Conservation (phyloP, 805 yeast genomes). For the Nematodospora valgi region DNA sequence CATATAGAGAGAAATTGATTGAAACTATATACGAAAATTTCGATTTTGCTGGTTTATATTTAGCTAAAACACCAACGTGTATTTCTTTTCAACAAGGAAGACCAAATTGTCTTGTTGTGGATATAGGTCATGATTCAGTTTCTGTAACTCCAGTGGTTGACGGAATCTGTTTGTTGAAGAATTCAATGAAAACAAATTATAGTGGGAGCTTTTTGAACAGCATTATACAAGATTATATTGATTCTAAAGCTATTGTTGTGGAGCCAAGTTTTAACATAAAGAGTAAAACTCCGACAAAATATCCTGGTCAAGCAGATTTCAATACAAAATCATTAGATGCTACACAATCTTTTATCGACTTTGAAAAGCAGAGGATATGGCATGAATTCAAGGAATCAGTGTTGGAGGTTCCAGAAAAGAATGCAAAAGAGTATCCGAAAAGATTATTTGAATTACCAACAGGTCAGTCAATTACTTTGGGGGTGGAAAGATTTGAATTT, state of each 20-base stretch:
- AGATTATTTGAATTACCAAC: slow-evolving; percentile 72
- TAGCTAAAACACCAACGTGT: slow-evolving; percentile 83
- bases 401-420: slow-evolving; percentile 50
- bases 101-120: slow-evolving; percentile 83
- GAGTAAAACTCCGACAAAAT: slow-evolving; percentile 36
- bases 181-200: slow-evolving; percentile 66
- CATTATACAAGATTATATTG: slow-evolving; percentile 45
- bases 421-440: slow-evolving; percentile 24
- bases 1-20: slow-evolving; percentile 64
- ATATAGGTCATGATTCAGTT: slow-evolving; percentile 74
- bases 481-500: slow-evolving; percentile 55
- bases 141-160: slow-evolving; percentile 82
- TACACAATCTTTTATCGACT: slow-evolving; percentile 51
- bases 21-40: slow-evolving; percentile 69
- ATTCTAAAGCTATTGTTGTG: slow-evolving; percentile 25
- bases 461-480: slow-evolving; percentile 63
- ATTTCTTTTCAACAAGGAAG: slow-evolving; percentile 86
- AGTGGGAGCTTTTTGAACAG: slow-evolving; percentile 68
- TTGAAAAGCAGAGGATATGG: slow-evolving; percentile 51
- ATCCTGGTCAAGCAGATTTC: slow-evolving; percentile 26
- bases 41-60: slow-evolving; percentile 74
- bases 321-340: slow-evolving; percentile 24
- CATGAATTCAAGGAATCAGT: slow-evolving; percentile 80
- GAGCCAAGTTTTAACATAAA: slow-evolving; percentile 46
- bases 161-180: slow-evolving; percentile 70